Evolutionary conservation across 306 rosid genomes (phyloP).

Genomic region (Cicer yamashitae): DNA sequence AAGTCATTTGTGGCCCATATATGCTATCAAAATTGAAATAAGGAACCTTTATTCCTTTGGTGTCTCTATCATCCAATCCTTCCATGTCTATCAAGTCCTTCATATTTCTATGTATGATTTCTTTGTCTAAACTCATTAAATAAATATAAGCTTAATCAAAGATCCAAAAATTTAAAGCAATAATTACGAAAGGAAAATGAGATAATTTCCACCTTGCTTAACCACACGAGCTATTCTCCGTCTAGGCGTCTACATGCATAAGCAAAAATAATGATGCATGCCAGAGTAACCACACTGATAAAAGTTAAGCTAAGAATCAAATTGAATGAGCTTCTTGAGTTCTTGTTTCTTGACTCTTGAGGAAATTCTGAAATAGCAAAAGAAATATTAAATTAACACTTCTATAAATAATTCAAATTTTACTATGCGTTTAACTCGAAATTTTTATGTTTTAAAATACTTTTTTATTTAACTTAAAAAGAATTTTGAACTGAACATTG

Average conservation of each 20-base stretch:
- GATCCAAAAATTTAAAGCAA: not conserved
- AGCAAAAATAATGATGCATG: not conserved
- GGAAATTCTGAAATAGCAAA: not conserved
- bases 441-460: too few species aligned
- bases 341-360: not conserved
- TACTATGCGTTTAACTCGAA: too few species aligned
- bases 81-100: slow-evolving; percentile 35
- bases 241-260: not conserved
- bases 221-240: not conserved
- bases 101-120: not conserved
- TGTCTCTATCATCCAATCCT: slow-evolving; percentile 38
- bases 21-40: slow-evolving; percentile 46
- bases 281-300: not conserved
- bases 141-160: too few species aligned
- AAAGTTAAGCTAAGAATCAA: slow-evolving; percentile 10
- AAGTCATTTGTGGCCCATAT: slow-evolving; percentile 55
- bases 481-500: too few species aligned
- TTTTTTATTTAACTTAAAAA: too few species aligned
- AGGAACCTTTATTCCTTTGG: slow-evolving; percentile 40
- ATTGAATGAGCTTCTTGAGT: not conserved
- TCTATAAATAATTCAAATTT: not conserved
- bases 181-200: not conserved
- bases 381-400: not conserved
- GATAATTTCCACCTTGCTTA: not conserved
- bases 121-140: slow-evolving; percentile 24